A percentile compares a stretch with the other conserved stretches of the same genome.
These are phyloP conservation scores for Naganishia randhawae DNA, from an alignment of 768 basidiomycete genomes.

Conservation along the genomic window DNA sequence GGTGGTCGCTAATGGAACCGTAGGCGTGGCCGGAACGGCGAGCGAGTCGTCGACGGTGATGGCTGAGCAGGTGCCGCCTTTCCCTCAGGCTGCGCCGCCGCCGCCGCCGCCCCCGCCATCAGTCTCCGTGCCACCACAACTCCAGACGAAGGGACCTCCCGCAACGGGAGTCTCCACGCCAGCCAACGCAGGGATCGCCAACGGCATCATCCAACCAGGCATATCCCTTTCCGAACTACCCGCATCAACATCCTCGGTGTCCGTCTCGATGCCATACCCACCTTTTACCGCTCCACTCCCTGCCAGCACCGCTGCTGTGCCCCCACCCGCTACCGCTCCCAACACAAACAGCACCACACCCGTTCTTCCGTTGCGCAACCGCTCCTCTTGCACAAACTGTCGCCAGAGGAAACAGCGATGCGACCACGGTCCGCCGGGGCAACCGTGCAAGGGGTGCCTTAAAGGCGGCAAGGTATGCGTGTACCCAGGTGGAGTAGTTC, in stretches of 20 bases:
- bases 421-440: slow-evolving; percentile 4
- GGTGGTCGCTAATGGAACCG: too few species aligned
- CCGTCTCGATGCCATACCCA: background rate
- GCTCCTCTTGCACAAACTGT: slow-evolving; percentile 17
- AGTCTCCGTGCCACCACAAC: background rate
- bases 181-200: background rate
- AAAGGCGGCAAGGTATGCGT: slow-evolving; percentile 16
- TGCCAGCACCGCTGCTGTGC: background rate
- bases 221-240: background rate
- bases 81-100: background rate
- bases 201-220: background rate
- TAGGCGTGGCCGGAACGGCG: too few species aligned
- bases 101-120: too few species aligned
- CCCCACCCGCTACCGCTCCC: background rate
- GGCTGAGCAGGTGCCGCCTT: background rate
- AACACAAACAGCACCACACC: background rate
- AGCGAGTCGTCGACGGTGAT: background rate
- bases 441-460: background rate
- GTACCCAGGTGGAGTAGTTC: slow-evolving; percentile 6
- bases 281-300: background rate
- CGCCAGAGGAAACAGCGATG: slow-evolving; percentile 15
- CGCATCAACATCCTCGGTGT: background rate
- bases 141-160: background rate
- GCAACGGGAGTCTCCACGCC: background rate
- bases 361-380: background rate